Percentiles rank a stretch among this genome's conserved stretches.
phyloP scores from a whole-genome alignment of 306 rosid species.

The Inga leiocalycina region DNA sequence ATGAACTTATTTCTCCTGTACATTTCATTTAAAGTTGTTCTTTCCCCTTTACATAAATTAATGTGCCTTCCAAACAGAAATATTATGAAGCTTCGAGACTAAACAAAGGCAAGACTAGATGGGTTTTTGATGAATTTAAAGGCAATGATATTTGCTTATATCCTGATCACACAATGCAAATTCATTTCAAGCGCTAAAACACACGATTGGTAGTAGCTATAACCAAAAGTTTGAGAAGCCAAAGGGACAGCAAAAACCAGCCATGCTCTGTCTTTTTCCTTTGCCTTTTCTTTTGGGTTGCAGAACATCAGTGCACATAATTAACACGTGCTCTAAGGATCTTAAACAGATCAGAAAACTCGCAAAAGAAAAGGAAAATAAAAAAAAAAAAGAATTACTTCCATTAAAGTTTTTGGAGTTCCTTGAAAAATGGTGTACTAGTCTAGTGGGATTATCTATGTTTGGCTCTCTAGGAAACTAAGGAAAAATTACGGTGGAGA shows the following conservation, averaged over 20 bases:
- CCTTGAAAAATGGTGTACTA: conserved; percentile 41
- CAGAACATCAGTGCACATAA: background rate
- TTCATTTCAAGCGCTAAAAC: background rate
- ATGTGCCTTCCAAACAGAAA: background rate
- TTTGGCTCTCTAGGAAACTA: conserved; percentile 20
- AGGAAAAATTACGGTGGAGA: conserved; percentile 16
- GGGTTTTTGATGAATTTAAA: background rate
- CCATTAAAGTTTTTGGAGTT: conserved; percentile 27
- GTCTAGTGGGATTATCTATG: conserved; percentile 21
- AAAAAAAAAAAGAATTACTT: conserved; percentile 34
- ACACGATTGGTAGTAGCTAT: background rate
- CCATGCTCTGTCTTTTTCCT: background rate
- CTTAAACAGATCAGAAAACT: conserved; percentile 26
- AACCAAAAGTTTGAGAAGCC: background rate
- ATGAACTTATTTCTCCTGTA: too few relatives aligned
- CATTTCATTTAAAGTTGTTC: too few relatives aligned
- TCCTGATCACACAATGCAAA: background rate
- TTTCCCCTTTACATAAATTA: too few relatives aligned
- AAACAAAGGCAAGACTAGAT: background rate
- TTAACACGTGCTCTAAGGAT: conserved; percentile 7
- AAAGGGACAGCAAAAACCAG: background rate
- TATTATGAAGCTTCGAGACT: background rate
- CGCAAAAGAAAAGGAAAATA: conserved; percentile 20
- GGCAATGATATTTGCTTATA: background rate
- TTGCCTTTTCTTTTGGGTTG: too few relatives aligned